These are phyloP conservation scores for Ganoderma leucocontextum DNA, from an alignment of 1,284 basidiomycete species.

Conservation along the genomic window DNA sequence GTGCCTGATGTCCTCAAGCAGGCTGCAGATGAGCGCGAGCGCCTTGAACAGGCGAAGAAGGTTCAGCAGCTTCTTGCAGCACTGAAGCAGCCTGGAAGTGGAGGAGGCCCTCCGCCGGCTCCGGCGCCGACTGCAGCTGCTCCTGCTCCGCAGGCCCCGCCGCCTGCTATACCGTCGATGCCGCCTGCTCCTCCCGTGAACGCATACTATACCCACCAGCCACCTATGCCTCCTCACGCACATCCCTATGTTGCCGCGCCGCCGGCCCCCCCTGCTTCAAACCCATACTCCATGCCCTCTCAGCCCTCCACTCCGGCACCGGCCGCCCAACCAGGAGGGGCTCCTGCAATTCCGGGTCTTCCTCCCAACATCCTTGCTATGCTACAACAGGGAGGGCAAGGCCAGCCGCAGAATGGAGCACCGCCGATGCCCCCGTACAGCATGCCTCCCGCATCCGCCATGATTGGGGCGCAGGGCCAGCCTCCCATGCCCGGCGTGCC, in stretches of 20 bases:
- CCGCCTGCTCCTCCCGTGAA: conserved; percentile 31
- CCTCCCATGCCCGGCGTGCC: conserved; percentile 36
- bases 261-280: conserved; percentile 19
- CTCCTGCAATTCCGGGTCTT: conserved; percentile 27
- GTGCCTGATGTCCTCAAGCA: conserved; percentile 23
- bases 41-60: conserved; percentile 82
- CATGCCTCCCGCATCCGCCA: conserved; percentile 38
- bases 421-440: conserved; percentile 38
- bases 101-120: conserved; percentile 27
- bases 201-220: conserved; percentile 33
- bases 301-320: conserved; percentile 28
- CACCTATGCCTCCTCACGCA: conserved; percentile 28
- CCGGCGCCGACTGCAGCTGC: conserved; percentile 43
- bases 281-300: conserved; percentile 30
- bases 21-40: conserved; percentile 72
- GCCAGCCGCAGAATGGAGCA: conserved; percentile 25
- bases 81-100: conserved; percentile 70
- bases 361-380: conserved; percentile 43
- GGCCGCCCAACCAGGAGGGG: conserved; percentile 17
- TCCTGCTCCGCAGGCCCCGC: conserved; percentile 40
- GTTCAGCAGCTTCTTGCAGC: conserved; percentile 85
- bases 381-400: conserved; percentile 37
- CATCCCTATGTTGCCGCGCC: conserved; percentile 25
- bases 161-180: conserved; percentile 41
- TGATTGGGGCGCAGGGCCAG: conserved; percentile 33